Evolutionary conservation across 352 stramenopile species (phyloP), one percentile per base, ranked within the genome.

Genomic region (Thraustochytrium sp.): DNA sequence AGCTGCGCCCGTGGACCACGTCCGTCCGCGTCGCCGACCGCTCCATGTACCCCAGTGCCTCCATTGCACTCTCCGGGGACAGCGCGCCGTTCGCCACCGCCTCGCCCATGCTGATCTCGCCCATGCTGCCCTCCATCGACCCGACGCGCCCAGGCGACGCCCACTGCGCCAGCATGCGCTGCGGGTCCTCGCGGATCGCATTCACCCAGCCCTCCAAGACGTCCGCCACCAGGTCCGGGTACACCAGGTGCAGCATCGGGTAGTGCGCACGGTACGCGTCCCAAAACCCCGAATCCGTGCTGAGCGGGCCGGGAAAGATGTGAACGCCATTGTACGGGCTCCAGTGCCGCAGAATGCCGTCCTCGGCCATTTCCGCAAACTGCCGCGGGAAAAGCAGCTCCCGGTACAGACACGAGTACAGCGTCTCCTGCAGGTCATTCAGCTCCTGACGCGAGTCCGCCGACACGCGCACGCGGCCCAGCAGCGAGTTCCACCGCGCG

Each of bases 211-310:
- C 86, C 36, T 87, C 55, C 42, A 88, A 38, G 83, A 88, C 87
- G n/a, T 44, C 42, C 2, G 29, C 78, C 9, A 87, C 42, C 2
- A 84, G 26, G 76, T 87, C 80, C 8, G 78, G 85, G 63, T 87
- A 88, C 1, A 77, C 23, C 3, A 88, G 55, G 21, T 61, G 38
- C 13, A 87, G 44, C 34, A 88, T 42, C 3, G 86, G 85, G 54
- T 88, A 88, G 21, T 87, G 73, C 5, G 86, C 87, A 3, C 82
- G 84, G 31, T 74, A 88, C 26, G 86, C 85, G 53, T 88, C 86
- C 86, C 86, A 88, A 44, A 88, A 88, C 9, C 86, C 86, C 5
- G 68, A 87, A 55, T 88, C 86, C 16, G 86, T 88, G 37, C 48
- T 55, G 21, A 88, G 59, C 34, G 61, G 65, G 11, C 86, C 86